Conservation (phyloP, 371 early-diverging fungal genomes). For the Mucor sp. region DNA sequence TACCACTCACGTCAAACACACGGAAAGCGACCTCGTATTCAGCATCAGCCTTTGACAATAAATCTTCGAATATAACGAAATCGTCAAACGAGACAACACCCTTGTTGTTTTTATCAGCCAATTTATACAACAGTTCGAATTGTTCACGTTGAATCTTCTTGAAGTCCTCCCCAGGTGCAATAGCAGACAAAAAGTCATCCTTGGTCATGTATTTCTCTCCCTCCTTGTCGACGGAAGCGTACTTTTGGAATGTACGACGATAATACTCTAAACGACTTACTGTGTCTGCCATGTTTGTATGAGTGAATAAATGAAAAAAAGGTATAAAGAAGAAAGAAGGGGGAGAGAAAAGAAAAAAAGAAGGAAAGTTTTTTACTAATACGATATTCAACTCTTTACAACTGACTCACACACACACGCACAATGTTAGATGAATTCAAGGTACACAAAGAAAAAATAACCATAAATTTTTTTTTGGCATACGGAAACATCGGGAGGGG, state of each 20-base stretch:
- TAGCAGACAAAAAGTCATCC: slow-evolving; percentile 71
- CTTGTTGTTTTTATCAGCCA: slow-evolving; percentile 71
- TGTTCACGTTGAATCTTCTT: slow-evolving; percentile 62
- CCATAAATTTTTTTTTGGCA: slow-evolving; percentile 6
- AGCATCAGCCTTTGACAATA: slow-evolving; percentile 78
- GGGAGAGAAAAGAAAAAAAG: not conserved
- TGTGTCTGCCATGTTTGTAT: slow-evolving; percentile 13
- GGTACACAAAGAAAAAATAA: slow-evolving; percentile 7
- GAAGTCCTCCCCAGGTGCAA: slow-evolving; percentile 69
- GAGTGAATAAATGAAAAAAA: not conserved
- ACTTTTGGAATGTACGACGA: slow-evolving; percentile 61
- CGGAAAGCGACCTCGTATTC: slow-evolving; percentile 83
- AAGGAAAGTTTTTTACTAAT: slow-evolving; percentile 1
- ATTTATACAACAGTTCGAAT: slow-evolving; percentile 66
- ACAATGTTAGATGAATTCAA: not conserved
- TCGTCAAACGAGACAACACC: slow-evolving; percentile 73
- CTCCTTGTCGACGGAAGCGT: slow-evolving; percentile 63
- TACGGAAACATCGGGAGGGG: slow-evolving; percentile 23
- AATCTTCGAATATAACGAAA: slow-evolving; percentile 75
- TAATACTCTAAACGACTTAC: slow-evolving; percentile 46
- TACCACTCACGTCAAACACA: slow-evolving; percentile 65
- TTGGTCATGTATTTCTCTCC: slow-evolving; percentile 62
- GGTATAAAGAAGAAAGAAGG: not conserved
- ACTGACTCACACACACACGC: not conserved
- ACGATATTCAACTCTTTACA: not conserved